Base-by-base conservation (phyloP, 2,329 filamentous ascomycete genomes). In the Rhinocladiella similis region DNA sequence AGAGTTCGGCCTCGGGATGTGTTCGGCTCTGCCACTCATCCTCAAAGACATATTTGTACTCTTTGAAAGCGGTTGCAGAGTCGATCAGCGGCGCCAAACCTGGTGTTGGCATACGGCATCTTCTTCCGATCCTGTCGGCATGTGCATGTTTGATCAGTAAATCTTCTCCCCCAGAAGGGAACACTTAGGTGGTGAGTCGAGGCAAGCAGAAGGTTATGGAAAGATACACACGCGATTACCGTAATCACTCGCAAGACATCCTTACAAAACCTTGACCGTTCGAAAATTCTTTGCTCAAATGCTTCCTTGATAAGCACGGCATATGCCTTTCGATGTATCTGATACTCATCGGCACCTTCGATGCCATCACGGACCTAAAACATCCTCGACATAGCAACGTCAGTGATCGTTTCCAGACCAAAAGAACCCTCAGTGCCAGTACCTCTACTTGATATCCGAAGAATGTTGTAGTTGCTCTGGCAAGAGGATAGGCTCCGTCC, bases 261-360 rank as follows among this genome's bases (percentile, higher is more conserved):
- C 45, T 56, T 59, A 29, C 50, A 59, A 22, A 56, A 56, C 25
- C 57, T 53, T 5, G 57, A 59, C 14, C 43, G 35, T 7, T 56
- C 48, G 42, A 53, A 56, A 45, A 56, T 45, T 9, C 56, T 33
- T 41, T 53, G 25, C 33, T 16, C 45, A 16, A 46, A 33, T 14
- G 49, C 53, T 42, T 59, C 53, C 35, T 33, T 47, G n/a, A 59
- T 56, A 13, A 59, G 47, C 7, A 54, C 20, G 5, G 43, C 57
- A 25, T 56, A 59, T 9, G 56, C 56, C 13, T 50, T 59, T 12
- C 57, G 57, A 42, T 59, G 57, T 18, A 50, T 50, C 2, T 50
- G 12, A 43, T 59, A 59, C 41, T 59, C 57, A 7, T 51, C 49
- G 7, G 49, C 49, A 9, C 53, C 57, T 14, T 45, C 57, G n/a